Evolutionary conservation across 164 flowering plant genomes (phyloP), one percentile per base, ranked within the genome.

Genomic region (Sextonia rubra): DNA sequence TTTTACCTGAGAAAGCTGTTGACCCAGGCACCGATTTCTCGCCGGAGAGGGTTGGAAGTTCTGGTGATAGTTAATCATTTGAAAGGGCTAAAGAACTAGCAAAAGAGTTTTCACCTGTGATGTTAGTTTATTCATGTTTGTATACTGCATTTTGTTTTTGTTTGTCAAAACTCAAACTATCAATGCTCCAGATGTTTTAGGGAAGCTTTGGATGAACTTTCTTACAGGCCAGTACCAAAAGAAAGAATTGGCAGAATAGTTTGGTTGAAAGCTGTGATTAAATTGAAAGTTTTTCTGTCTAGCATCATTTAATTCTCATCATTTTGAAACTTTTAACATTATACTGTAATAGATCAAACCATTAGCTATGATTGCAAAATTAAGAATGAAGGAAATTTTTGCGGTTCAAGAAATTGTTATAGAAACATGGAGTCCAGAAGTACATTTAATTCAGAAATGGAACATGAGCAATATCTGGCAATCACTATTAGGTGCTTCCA

Each of bases 11-110:
- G 60, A 62, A 70, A n/a, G 47, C 64, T 29, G 32, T 11, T 9
- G 74, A 66, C 4, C 67, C 29, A 2, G 72, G 70, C 20, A 27
- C 64, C 62, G 74, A 72, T 27, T 55, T 65, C 66, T 26, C 69
- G 8, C 62, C 71, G 26, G 79, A 78, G 71, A 64, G 37, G 56
- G 62, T 12, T 60, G 68, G 47, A n/a, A 60, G 68, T 58, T 56
- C 20, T 29, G 68, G 61, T 65, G 29, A 64, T n/a, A 22, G 7
- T 48, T 17, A 8, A 3, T 1, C 25, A 49, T 23, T 75, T 2
- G 23, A 44, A 8, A 11, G 7, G 58, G 62, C 32, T 47, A 25
- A 17, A 52, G 63, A 69, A 23, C 60, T 69, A 12, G 64, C 29
- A 48, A 69, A 29, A 29, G 69, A 32, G 12, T 15, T 26, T 14